Conservation (phyloP, 306 rosid genomes). For the Cucumis sativus region Cucumber_9930_V3 NC_026659.2:26889501-26890000, state of each 20-base stretch:
- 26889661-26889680: neutral
- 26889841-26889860: neutral
- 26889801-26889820: neutral
- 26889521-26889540: neutral
- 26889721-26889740: conserved; percentile 11
- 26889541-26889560: neutral
- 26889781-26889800: neutral
- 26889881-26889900: conserved; percentile 1
- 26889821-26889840: neutral
- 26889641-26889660: neutral
- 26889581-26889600: conserved; percentile 6
- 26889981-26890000: neutral
- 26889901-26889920: neutral
- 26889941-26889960: neutral
- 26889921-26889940: conserved; percentile 4
- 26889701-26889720: neutral
- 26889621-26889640: neutral
- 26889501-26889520: neutral
- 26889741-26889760: conserved; percentile 4
- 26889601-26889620: neutral
- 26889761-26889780: neutral
- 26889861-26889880: neutral
- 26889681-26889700: conserved; percentile 4
- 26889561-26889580: neutral
- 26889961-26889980: neutral